Evolutionary conservation across 306 rosid species (phyloP).

Genomic region (Phaseolus lunatus): DNA sequence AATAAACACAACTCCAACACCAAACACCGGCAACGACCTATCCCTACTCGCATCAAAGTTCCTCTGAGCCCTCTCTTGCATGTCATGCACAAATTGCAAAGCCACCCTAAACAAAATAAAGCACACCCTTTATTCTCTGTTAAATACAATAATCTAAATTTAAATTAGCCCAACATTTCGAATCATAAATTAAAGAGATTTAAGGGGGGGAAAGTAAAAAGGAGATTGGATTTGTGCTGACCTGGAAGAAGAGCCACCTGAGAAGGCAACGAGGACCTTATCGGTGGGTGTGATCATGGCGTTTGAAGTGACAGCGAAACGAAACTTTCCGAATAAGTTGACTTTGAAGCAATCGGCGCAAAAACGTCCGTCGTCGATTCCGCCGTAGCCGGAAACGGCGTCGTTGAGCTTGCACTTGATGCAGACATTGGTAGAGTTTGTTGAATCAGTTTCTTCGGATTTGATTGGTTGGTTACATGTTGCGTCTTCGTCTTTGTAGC

Average conservation of each 20-base stretch:
- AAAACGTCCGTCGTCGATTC: slow-evolving; percentile 68
- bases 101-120: slow-evolving; percentile 66
- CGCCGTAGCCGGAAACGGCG: slow-evolving; percentile 64
- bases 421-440: slow-evolving; percentile 52
- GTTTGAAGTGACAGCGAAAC: slow-evolving; percentile 76
- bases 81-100: slow-evolving; percentile 82
- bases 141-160: not conserved
- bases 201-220: not conserved
- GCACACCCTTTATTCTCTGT: not conserved
- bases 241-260: slow-evolving; percentile 97
- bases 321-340: slow-evolving; percentile 81
- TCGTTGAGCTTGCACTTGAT: slow-evolving; percentile 75
- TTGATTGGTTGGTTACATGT: not conserved
- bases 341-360: slow-evolving; percentile 80
- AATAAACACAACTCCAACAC: slow-evolving; percentile 85
- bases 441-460: slow-evolving; percentile 35
- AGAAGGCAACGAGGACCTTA: slow-evolving; percentile 91
- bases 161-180: not conserved
- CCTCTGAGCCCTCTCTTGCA: slow-evolving; percentile 81
- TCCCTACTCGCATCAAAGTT: slow-evolving; percentile 92
- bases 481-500: slow-evolving; percentile 65
- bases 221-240: slow-evolving; percentile 21
- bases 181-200: not conserved
- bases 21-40: slow-evolving; percentile 82
- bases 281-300: slow-evolving; percentile 92